Base-by-base conservation (phyloP, 2,329 filamentous ascomycete species). In the Calonectria henricotiae region DNA sequence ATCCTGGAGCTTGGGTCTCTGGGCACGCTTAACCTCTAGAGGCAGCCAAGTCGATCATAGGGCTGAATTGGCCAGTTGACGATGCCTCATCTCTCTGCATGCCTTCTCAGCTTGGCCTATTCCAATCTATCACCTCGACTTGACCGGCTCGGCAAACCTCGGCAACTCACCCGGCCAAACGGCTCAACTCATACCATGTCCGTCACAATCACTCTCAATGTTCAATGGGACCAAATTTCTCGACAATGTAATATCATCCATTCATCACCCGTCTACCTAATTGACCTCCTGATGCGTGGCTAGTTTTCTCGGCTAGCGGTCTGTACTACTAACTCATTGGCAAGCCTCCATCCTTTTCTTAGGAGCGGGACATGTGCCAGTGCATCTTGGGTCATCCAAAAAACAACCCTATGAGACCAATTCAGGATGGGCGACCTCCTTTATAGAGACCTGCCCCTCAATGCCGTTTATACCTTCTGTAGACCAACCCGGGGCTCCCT, bases 11-110 rank as follows among this genome's bases (percentile, higher is more conserved):
- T 72, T 67, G 68, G 69, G 62, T 72, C 69, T 70, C 32, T 2
- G 69, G 71, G 68, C 73, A 75, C 75, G 75, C 75, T 76, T 76
- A 73, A 54, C 75, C 75, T 76, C 75, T 76, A 76, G 75, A 75
- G 74, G 75, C 69, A 76, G 71, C 17, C 55, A 67, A 76, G 64
- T 63, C 44, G 62, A 68, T 68, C 68, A 65, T 76, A 76, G 73
- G 74, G 74, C 74, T 76, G 74, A 75, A 47, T 62, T 46, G 67
- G 17, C 23, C 15, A 12, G 37, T 32, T 27, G 32, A 44, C n/a
- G 37, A 46, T 35, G 27, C 27, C 25, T 64, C 23, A 7, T 43
- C 15, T 32, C n/a, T 25, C 2, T 37, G 12, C 9, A 58, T 30
- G 17, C 13, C 15, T 30, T 25, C 39, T 51, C 27, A 27, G 25